These are phyloP conservation scores for Apiospora hydei DNA, from an alignment of 2,329 filamentous ascomycete genomes.

Conservation along the genomic window DNA sequence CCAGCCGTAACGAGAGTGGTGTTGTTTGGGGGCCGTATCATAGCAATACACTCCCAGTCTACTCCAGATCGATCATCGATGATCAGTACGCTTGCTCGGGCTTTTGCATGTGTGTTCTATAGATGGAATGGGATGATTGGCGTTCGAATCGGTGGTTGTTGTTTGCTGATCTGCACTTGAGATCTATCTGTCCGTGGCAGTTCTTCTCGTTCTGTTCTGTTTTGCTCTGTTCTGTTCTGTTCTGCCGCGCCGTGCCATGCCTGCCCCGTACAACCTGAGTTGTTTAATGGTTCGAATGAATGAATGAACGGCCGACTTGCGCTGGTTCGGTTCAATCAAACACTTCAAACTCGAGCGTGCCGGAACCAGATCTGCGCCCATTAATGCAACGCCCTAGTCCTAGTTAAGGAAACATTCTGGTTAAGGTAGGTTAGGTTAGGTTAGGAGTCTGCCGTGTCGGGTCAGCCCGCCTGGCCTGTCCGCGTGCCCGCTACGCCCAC, in stretches of 20 bases:
- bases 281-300: not conserved
- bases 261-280: not conserved
- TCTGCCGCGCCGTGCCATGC: not conserved
- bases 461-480: not conserved
- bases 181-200: not conserved
- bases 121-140: not conserved
- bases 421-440: no score
- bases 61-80: not conserved
- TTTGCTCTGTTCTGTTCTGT: not conserved
- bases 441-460: not conserved
- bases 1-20: no score
- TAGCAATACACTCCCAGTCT: not conserved
- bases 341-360: not conserved
- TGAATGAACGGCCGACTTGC: no score
- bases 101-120: not conserved
- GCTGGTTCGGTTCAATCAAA: not conserved
- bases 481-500: not conserved
- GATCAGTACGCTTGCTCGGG: not conserved
- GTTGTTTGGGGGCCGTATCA: not conserved
- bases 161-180: slow-evolving; percentile 15
- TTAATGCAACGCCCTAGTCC: not conserved
- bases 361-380: slow-evolving; percentile 3
- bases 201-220: not conserved
- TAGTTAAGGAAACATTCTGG: not conserved
- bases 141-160: not conserved